Percentiles rank a stretch among this genome's conserved stretches.
Evolutionary conservation across 2,329 filamentous ascomycete genomes (phyloP).

Genomic region (Cercospora zeae-maydis): DNA sequence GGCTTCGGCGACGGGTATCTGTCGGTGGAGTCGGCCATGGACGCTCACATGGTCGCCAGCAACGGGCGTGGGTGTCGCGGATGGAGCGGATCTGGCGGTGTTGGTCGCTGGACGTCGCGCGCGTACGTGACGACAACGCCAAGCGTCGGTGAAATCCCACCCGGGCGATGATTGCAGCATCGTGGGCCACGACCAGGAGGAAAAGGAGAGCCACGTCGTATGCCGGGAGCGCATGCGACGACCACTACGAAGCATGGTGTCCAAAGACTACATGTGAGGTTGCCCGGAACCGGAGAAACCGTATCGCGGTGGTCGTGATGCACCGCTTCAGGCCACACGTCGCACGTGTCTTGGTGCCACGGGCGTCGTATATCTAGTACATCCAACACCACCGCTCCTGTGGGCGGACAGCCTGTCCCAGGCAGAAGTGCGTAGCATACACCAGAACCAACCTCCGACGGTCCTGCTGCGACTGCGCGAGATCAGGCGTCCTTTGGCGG

Average conservation of each 20-base stretch:
- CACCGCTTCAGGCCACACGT: background rate
- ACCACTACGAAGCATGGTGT: background rate
- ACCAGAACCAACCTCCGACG: no score
- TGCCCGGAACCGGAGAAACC: background rate
- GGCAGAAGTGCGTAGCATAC: background rate
- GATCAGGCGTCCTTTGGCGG: constrained; percentile 1
- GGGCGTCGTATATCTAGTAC: background rate
- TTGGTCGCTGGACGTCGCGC: constrained; percentile 1
- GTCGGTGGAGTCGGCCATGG: constrained; percentile 12
- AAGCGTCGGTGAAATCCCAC: constrained; percentile 1
- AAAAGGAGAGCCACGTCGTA: background rate
- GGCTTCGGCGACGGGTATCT: constrained; percentile 15
- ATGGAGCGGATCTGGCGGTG: background rate
- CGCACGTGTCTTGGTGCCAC: background rate
- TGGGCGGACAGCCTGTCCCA: background rate
- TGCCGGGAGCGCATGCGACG: background rate
- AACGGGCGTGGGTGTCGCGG: background rate
- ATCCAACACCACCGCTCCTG: background rate
- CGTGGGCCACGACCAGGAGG: background rate
- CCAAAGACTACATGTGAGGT: background rate
- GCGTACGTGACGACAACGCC: background rate
- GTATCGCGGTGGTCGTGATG: background rate
- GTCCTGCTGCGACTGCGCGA: background rate
- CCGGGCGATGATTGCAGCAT: background rate
- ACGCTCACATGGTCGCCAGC: constrained; percentile 14